Base-by-base conservation (phyloP, 2,329 filamentous ascomycete genomes). In the Myrmaecium sp. region DNA sequence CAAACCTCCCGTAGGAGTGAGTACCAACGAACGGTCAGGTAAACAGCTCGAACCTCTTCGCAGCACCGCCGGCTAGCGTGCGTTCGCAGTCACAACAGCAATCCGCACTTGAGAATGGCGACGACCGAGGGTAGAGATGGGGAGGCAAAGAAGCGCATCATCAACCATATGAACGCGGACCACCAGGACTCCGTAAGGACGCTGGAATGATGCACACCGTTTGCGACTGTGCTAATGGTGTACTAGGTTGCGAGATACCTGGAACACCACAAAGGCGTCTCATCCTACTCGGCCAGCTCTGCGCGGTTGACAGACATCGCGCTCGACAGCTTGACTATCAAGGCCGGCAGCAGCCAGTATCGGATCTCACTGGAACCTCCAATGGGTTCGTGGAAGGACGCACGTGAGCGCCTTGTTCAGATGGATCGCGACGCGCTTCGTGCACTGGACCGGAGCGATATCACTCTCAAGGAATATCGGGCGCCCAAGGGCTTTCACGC, bases 161-260 rank as follows among this genome's bases (percentile, higher is more conserved):
- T 86, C 44, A 61, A 61, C 17, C 84, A 94, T 59, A 89, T 94
- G 80, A 93, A 94, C 56, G 58, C 60, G 22, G 77, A 86, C 51
- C 86, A 93, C 55, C 58, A 64, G 27, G 64, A 69, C 39, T 80
- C 81, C 31, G 69, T 60, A 46, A 13, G 44, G 6, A 13, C 14
- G 17, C 25, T 13, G 12, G 21, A 30, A 27, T 17, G 6, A 14
- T 23, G 11, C 27, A 16, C 14, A 11, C 23, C 24, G 22, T 25
- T 23, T 14, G 27, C 34, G 20, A 16, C 30, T 29, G 13, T 16
- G 29, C 23, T 39, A 30, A 29, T 28, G 26, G 9, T 31, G 19
- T 37, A 6, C 21, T 28, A 62, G 58, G 43, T 93, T 26, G 57
- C 66, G 30, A 65, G 76, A 44, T 92, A 84, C 52, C 67, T 91